Evolutionary conservation across 2,329 filamentous ascomycete species (phyloP).

Genomic region (Aspergillus unguis): DNA sequence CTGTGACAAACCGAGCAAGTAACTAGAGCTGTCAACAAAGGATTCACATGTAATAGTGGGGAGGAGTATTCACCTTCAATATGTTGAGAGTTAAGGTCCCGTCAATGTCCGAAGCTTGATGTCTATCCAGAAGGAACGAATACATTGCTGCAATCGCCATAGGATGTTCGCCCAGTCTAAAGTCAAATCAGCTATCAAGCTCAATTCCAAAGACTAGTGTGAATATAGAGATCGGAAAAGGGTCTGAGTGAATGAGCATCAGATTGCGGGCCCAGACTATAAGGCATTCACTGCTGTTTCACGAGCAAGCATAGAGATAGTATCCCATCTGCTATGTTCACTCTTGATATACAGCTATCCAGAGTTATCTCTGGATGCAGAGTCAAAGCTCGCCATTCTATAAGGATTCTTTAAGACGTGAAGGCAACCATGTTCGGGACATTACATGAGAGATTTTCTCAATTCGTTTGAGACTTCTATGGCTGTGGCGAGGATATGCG

Average conservation of each 20-base stretch:
- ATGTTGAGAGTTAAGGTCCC: conserved; percentile 44
- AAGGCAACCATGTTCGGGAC: conserved; percentile 26
- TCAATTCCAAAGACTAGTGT: neutral
- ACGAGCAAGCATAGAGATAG: neutral
- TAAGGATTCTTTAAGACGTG: conserved; percentile 25
- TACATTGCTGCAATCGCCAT: conserved; percentile 47
- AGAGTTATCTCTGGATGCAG: conserved; percentile 10
- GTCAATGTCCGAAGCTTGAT: conserved; percentile 48
- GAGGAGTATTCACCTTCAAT: conserved; percentile 40
- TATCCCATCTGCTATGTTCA: conserved; percentile 1
- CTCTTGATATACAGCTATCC: conserved; percentile 8
- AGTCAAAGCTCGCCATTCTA: conserved; percentile 26
- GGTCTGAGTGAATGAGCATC: neutral
- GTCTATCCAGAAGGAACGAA: conserved; percentile 49
- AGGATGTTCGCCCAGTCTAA: conserved; percentile 49
- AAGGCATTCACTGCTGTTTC: conserved; percentile 1
- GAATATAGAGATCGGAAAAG: neutral
- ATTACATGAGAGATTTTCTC: conserved; percentile 37
- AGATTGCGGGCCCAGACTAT: conserved; percentile 1
- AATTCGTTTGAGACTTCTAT: conserved; percentile 36
- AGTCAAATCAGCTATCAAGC: conserved; percentile 1
- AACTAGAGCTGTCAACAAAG: conserved; percentile 38
- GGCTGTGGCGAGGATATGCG: conserved; percentile 28
- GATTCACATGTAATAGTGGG: neutral
- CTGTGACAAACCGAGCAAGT: conserved; percentile 54